A percentile compares a stretch with the other conserved stretches of the same genome.
Conservation (phyloP, 2,329 filamentous ascomycete species). For the Gaeumannomyces tritici region DNA sequence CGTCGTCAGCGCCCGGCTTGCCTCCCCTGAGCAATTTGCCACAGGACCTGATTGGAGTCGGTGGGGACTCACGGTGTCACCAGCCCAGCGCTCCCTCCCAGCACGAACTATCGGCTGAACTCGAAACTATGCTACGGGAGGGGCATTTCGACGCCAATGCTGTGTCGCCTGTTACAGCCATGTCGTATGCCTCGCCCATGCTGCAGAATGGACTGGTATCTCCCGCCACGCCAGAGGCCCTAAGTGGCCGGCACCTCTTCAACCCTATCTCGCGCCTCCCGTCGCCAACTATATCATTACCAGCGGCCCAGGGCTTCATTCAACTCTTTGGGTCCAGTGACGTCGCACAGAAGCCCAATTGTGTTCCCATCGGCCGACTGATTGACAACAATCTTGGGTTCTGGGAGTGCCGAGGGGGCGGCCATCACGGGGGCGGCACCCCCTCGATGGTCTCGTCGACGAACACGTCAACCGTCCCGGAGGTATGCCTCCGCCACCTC, state of each 20-base stretch:
- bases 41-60: not conserved
- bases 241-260: not conserved
- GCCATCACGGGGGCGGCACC: not conserved
- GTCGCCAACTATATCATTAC: not conserved
- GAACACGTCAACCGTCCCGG: not conserved
- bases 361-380: not conserved
- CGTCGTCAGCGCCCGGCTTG: not conserved
- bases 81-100: not conserved
- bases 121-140: not conserved
- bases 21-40: not conserved
- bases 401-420: conserved; percentile 8
- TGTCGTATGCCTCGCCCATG: not conserved
- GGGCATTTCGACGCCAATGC: not conserved
- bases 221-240: no score
- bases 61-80: not conserved
- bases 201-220: not conserved
- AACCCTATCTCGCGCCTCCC: not conserved
- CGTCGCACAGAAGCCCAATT: not conserved
- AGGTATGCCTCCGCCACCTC: not conserved
- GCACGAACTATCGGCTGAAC: not conserved
- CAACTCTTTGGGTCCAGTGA: not conserved
- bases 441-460: not conserved
- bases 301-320: not conserved
- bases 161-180: not conserved
- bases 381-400: not conserved